These are phyloP conservation scores for Leishmania martiniquensis DNA, from an alignment of 208 protist genomes.

Conservation along the genomic window DNA sequence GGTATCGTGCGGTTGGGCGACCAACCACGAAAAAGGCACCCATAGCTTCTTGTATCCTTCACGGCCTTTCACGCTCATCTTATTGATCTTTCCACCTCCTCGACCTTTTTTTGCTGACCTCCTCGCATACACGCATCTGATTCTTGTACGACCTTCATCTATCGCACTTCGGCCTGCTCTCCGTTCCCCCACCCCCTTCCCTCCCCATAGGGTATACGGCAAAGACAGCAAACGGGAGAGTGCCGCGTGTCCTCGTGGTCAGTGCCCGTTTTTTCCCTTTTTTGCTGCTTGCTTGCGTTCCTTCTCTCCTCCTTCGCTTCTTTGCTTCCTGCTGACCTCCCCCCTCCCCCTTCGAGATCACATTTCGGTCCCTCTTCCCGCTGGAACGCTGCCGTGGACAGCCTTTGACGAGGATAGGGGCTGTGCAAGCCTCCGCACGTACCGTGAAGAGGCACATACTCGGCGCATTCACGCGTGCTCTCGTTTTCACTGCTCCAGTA, in stretches of 20 bases:
- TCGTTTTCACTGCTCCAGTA: background rate
- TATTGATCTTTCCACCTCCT: background rate
- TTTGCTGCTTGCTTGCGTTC: too few relatives aligned
- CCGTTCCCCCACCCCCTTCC: background rate
- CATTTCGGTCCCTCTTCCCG: background rate
- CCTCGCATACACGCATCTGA: background rate
- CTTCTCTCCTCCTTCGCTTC: background rate
- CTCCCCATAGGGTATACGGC: background rate
- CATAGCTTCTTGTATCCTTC: background rate
- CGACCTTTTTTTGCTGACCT: background rate
- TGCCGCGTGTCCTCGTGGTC: background rate
- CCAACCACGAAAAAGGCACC: background rate
- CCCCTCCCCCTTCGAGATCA: background rate
- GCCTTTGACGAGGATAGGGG: background rate
- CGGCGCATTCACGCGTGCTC: background rate
- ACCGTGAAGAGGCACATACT: background rate
- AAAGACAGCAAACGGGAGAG: background rate
- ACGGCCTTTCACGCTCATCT: background rate
- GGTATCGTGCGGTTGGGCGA: background rate
- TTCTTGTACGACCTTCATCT: background rate
- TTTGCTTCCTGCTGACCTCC: background rate
- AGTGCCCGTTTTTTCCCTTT: background rate
- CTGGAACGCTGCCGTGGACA: too few relatives aligned
- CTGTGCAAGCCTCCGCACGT: background rate
- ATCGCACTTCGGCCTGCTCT: too few relatives aligned